phyloP scores from a whole-genome alignment of 2,329 filamentous ascomycete genomes.

The Calonectria hawksworthii region DNA sequence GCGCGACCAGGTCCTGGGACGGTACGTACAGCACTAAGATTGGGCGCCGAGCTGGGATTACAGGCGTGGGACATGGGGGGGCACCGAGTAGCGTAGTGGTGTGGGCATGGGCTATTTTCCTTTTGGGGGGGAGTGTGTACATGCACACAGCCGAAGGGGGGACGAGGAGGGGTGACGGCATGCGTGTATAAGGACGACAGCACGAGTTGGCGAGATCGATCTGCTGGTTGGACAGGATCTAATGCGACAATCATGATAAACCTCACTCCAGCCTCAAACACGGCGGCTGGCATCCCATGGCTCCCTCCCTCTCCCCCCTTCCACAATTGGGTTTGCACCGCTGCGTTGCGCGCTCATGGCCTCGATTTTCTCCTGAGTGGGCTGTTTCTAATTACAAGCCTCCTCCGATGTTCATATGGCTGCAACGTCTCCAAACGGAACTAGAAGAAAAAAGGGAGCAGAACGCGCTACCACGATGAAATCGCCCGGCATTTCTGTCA shows the following conservation, averaged over 20 bases:
- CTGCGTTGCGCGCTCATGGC: constrained; percentile 3
- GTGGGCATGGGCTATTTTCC: constrained; percentile 29
- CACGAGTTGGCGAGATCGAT: neutral
- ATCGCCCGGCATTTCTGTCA: neutral
- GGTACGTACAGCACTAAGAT: constrained; percentile 35
- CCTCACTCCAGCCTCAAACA: neutral
- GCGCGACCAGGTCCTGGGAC: constrained; percentile 24
- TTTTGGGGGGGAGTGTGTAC: constrained; percentile 19
- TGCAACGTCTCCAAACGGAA: constrained; percentile 1
- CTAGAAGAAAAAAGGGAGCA: neutral
- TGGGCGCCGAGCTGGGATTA: constrained; percentile 34
- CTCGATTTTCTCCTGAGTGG: constrained; percentile 20
- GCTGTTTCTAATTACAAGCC: constrained; percentile 16
- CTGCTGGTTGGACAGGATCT: constrained; percentile 10
- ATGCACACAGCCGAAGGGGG: neutral
- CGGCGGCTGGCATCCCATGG: neutral
- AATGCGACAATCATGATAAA: neutral
- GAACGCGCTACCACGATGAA: neutral
- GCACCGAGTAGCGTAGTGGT: constrained; percentile 16
- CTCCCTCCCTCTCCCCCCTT: neutral
- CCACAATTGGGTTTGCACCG: constrained; percentile 4
- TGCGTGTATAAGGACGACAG: neutral
- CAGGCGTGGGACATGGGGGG: constrained; percentile 25
- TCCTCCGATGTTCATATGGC: constrained; percentile 3
- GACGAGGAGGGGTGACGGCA: constrained; percentile 9